Conservation (phyloP, 73 alveolate genomes). For the Tetrahymena malaccensis region DNA sequence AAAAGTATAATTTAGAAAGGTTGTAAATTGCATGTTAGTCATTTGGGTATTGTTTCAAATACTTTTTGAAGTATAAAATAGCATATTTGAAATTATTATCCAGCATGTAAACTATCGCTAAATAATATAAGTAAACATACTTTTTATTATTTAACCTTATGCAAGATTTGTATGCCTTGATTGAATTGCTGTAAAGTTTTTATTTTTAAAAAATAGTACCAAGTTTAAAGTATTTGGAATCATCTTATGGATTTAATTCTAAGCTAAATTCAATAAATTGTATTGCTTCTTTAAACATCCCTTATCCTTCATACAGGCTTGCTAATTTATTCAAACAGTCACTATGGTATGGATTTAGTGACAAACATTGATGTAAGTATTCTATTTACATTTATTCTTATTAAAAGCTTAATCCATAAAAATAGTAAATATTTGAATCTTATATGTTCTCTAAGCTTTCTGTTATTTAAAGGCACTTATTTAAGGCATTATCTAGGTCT, state of each 20-base stretch:
- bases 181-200: background rate
- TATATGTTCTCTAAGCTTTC: background rate
- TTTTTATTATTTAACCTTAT: background rate
- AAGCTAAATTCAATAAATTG: background rate
- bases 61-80: background rate
- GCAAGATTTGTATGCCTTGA: background rate
- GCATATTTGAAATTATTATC: background rate
- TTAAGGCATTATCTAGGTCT: background rate
- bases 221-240: background rate
- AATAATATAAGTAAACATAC: background rate
- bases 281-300: background rate
- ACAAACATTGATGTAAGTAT: background rate
- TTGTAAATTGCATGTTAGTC: background rate
- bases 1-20: background rate
- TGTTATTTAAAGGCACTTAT: background rate
- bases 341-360: background rate
- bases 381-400: background rate
- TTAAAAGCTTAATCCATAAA: background rate
- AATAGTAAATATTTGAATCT: background rate
- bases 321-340: background rate
- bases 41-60: background rate
- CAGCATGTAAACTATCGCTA: background rate
- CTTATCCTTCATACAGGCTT: background rate
- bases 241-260: background rate
- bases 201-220: background rate